A percentile compares a stretch with the other conserved stretches of the same genome.
Evolutionary conservation across 106 monocot species (phyloP).

Genomic region (Acanthochlamys bracteata): DNA sequence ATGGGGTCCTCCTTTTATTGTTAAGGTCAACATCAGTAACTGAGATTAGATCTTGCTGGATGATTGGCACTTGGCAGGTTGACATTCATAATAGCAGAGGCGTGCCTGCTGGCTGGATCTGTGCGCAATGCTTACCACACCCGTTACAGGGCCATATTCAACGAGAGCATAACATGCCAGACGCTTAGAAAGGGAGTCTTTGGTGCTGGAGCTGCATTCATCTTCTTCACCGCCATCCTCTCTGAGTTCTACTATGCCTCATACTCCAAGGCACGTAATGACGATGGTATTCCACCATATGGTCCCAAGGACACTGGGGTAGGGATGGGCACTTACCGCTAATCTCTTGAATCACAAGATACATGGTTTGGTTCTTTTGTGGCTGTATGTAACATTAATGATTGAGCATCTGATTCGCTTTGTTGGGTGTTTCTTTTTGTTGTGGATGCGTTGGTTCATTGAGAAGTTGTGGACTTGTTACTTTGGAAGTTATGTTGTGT

Average conservation of each 20-base stretch:
- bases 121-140: conserved; percentile 85
- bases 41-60: not conserved
- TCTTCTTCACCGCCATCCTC: conserved; percentile 73
- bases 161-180: conserved; percentile 31
- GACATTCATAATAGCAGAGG: conserved; percentile 75
- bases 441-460: not conserved
- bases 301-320: conserved; percentile 25
- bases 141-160: conserved; percentile 34
- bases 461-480: not conserved
- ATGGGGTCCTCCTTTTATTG: too few species aligned
- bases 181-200: conserved; percentile 79
- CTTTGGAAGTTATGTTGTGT: not conserved
- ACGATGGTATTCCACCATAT: conserved; percentile 19
- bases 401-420: not conserved
- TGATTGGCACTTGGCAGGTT: conserved; percentile 29
- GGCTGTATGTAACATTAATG: not conserved
- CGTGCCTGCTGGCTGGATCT: conserved; percentile 78
- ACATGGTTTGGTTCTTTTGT: not conserved
- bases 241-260: conserved; percentile 56
- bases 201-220: conserved; percentile 82
- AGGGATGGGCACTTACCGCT: conserved; percentile 51
- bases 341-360: not conserved
- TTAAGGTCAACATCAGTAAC: too few species aligned
- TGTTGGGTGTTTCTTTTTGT: not conserved
- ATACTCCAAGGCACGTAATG: conserved; percentile 42